A percentile compares a stretch with the other conserved stretches of the same genome.
Evolutionary conservation across 1,284 basidiomycete species (phyloP).

Genomic region (Microstroma glucosiphilum): DNA sequence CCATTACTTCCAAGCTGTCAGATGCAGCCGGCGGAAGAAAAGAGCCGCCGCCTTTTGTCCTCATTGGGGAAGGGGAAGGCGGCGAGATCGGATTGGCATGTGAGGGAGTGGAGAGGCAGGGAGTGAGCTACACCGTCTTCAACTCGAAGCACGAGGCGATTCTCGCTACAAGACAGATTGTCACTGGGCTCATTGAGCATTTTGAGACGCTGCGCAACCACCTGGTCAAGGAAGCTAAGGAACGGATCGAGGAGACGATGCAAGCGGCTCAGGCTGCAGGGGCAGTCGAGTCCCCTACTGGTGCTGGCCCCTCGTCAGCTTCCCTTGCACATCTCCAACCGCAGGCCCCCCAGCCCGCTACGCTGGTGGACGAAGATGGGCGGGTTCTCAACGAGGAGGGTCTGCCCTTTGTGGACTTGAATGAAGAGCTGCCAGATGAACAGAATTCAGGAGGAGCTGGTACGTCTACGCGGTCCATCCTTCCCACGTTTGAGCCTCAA

Average conservation of each 20-base stretch:
- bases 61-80: neutral
- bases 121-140: neutral
- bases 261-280: neutral
- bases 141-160: neutral
- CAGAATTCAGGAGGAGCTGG: neutral
- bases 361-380: constrained; percentile 22
- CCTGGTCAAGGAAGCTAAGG: neutral
- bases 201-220: neutral
- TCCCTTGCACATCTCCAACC: too few relatives aligned
- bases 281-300: neutral
- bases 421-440: constrained; percentile 24
- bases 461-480: neutral
- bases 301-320: neutral
- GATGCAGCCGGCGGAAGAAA: too few relatives aligned
- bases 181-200: constrained; percentile 1
- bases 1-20: too few relatives aligned
- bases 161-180: neutral
- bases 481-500: neutral
- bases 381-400: constrained; percentile 48
- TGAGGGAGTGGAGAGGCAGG: too few relatives aligned
- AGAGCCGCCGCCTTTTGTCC: neutral
- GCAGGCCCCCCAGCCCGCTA: neutral
- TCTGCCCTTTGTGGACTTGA: constrained; percentile 44
- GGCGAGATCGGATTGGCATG: neutral
- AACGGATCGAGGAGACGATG: neutral